Conservation (phyloP, 1,139 yeast species). For the Suhomyces kunorum region DNA sequence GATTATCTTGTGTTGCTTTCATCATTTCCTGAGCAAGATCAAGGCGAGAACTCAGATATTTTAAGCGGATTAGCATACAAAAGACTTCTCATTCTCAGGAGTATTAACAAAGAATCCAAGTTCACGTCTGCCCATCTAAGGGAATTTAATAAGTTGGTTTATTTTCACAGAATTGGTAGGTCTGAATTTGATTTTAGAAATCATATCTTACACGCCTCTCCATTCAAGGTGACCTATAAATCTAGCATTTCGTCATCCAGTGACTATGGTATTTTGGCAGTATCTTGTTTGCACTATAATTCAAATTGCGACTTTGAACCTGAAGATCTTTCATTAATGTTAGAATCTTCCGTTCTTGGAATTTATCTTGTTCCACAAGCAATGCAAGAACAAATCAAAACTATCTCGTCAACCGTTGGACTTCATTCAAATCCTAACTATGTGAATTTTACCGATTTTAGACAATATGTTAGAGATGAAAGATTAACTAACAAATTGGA, state of each 20-base stretch:
- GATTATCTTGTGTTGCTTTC: slow-evolving; percentile 49
- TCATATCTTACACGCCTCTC: slow-evolving; percentile 51
- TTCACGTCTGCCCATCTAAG: slow-evolving; percentile 57
- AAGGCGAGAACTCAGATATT: slow-evolving; percentile 28
- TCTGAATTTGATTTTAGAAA: slow-evolving; percentile 44
- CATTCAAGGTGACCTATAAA: slow-evolving; percentile 50
- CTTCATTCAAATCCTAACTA: no score
- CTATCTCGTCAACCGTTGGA: no score
- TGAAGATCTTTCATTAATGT: slow-evolving; percentile 42
- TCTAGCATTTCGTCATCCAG: slow-evolving; percentile 15
- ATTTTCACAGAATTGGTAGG: slow-evolving; percentile 47
- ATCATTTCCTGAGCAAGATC: slow-evolving; percentile 21
- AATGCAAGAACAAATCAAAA: no score
- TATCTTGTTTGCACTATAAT: slow-evolving; percentile 38
- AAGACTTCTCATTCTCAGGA: slow-evolving; percentile 26
- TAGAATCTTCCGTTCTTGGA: slow-evolving; percentile 60
- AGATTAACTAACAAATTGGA: slow-evolving; percentile 9
- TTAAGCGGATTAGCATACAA: slow-evolving; percentile 25
- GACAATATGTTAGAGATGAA: not conserved
- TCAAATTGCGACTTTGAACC: slow-evolving; percentile 25
- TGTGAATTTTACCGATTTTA: no score
- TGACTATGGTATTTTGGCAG: slow-evolving; percentile 39
- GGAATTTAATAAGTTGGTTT: slow-evolving; percentile 49
- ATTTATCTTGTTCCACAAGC: slow-evolving; percentile 33
- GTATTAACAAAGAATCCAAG: slow-evolving; percentile 33